Evolutionary conservation across 108 stramenopile species (phyloP), one percentile per base, ranked within the genome.

Genomic region (Fistulifera pelliculosa): DNA sequence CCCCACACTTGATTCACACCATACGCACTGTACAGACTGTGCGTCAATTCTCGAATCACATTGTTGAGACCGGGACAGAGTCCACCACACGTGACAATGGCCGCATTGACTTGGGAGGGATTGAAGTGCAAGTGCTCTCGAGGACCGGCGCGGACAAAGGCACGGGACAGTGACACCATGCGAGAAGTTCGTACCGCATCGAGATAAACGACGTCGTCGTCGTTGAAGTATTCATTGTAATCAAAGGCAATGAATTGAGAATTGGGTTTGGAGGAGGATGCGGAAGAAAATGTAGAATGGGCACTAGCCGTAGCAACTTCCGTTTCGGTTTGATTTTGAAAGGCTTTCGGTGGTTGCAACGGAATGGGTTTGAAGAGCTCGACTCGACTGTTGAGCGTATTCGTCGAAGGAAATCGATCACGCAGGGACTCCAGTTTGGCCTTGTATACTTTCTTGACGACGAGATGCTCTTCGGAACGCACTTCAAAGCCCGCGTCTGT

Each of bases 141-240:
- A 2, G 95, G 95, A 4, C 90, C 90, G 7, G 86, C 90, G 21
- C 81, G 71, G 10, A 75, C 31, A 61, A 81, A 92, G 23, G 86
- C 90, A 7, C 58, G 49, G 10, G 81, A 66, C 0, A 65, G 41
- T 27, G 41, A 28, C 5, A 41, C 18, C n/a, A 50, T 49, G 3
- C 79, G 77, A 10, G 73, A 65, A 40, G 70, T 73, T 38, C 75
- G 73, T 11, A 80, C 73, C 23, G 81, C 77, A 55, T 86, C 81
- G 19, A 73, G 31, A 35, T 35, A 35, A 35, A 35, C 31, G 31
- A 35, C 31, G 31, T 35, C 31, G 31, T 35, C 31, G 31, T 35
- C 31, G 31, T 35, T 35, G 31, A 35, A 35, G 31, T 35, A 35
- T 8, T 35, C 44, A 22, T 18, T 18, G 21, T 45, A 45, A 45